Conservation (phyloP, 768 basidiomycete genomes). For the Thelephora aurantiotincta region DNA sequence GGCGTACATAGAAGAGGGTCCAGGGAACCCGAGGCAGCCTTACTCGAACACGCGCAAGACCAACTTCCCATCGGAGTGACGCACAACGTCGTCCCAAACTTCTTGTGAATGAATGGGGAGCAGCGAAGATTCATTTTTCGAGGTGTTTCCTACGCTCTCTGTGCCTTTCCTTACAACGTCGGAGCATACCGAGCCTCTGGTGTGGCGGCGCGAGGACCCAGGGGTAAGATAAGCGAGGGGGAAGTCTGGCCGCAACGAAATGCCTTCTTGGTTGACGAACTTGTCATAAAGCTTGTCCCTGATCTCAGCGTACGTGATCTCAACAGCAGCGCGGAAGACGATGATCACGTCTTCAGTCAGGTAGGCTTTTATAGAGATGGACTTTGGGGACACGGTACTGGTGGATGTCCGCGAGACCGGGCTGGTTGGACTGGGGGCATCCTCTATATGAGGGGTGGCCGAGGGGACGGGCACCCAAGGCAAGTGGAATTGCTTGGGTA, state of each 20-base stretch:
- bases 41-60: constrained; percentile 38
- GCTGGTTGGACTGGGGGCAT: constrained; percentile 4
- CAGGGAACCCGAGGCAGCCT: too few relatives aligned
- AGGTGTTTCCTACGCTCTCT: constrained; percentile 18
- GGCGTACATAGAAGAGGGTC: too few relatives aligned
- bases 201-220: constrained; percentile 3
- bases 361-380: constrained; percentile 49
- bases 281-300: constrained; percentile 49
- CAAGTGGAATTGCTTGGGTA: constrained; percentile 17
- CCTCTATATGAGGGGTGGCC: constrained; percentile 5
- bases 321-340: constrained; percentile 38
- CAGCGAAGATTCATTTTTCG: constrained; percentile 13
- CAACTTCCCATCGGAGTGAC: constrained; percentile 36
- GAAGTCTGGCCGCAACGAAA: constrained; percentile 40
- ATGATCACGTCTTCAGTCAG: constrained; percentile 43
- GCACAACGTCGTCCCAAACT: constrained; percentile 44
- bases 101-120: constrained; percentile 36
- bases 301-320: constrained; percentile 34
- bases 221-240: constrained; percentile 39
- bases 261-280: constrained; percentile 45
- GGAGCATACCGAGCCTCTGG: not conserved
- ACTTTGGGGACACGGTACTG: constrained; percentile 12
- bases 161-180: not conserved
- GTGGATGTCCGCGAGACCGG: constrained; percentile 21
- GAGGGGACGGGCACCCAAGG: constrained; percentile 12